Evolutionary conservation across 306 rosid genomes (phyloP), one percentile per base, ranked within the genome.

Genomic region (Quercus ilex): DNA sequence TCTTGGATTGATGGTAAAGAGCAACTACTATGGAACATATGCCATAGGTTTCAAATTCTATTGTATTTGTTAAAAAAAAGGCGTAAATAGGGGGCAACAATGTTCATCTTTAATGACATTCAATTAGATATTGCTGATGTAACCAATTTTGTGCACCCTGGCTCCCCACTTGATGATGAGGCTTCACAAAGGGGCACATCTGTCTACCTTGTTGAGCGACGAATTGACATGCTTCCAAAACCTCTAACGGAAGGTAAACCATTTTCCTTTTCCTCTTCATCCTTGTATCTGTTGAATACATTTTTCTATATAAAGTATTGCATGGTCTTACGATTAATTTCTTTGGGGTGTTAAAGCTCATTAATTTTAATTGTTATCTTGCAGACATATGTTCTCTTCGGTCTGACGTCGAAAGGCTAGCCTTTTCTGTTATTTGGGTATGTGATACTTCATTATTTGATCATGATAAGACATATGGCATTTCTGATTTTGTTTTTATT

Each of bases 141-240:
- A 62, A 95, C 98, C 71, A 95, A 95, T 79, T 95, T 95, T 90
- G 97, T 95, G 80, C 92, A 87, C 82, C 84, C 92, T 76, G 93
- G 92, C 75, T 88, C 96, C 78, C 91, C 94, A 69, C 90, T 93
- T 77, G 98, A 95, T 69, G 92, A 95, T 0, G 99, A 95, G 91
- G 99, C 99, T 82, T 5, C 97, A 80, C 91, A 91, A 81, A 91
- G 99, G 94, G 99, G 99, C 53, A 95, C 99, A 80, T 95, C 99
- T 51, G 94, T 90, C 69, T 95, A 95, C 83, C 98, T 95, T 80
- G 99, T 95, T 74, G 99, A 95, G 83, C 88, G 98, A 70, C 86
- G 99, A 60, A 95, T 93, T 85, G 99, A 93, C 85, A 95, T 95
- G 99, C 99, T 95, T 87, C 99, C 99, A 0, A 95, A 95, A 80